Conservation (phyloP, 2,329 filamentous ascomycete genomes). For the Aureobasidium sp. region DNA sequence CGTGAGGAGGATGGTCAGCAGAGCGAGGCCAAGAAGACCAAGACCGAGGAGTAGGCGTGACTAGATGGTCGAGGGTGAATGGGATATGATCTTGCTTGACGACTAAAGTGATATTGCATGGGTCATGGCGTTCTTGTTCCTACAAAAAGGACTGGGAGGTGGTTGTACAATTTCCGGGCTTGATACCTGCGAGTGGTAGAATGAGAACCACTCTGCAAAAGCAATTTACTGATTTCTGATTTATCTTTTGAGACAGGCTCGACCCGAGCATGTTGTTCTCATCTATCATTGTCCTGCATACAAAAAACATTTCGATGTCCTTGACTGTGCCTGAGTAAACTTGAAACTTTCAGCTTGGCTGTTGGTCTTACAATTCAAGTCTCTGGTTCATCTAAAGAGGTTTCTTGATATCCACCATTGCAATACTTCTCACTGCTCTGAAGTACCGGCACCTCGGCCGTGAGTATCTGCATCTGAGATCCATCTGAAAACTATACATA, state of each 20-base stretch:
- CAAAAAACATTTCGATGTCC: not conserved
- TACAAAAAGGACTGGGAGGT: constrained; percentile 3
- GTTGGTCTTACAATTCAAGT: no score
- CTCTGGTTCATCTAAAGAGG: no score
- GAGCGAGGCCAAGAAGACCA: constrained; percentile 18
- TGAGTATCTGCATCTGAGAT: no score
- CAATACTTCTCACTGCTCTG: no score
- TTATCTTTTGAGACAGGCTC: no score
- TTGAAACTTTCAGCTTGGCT: no score
- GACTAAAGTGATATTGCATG: constrained; percentile 11
- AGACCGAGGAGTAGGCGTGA: constrained; percentile 13
- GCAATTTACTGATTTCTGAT: constrained; percentile 3
- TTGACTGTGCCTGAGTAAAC: no score
- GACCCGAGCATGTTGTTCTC: not conserved
- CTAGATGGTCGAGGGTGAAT: not conserved
- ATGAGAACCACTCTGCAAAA: not conserved
- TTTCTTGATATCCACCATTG: no score
- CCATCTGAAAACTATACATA: not conserved
- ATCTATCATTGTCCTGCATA: not conserved
- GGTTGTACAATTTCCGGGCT: not conserved
- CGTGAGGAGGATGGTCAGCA: constrained; percentile 11
- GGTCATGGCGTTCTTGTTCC: constrained; percentile 8
- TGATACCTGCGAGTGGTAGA: not conserved
- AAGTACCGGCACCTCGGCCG: no score
- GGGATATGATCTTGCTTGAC: constrained; percentile 6